Base-by-base conservation (phyloP, 306 rosid genomes). In the Ammopiptanthus mongolicus region DNA sequence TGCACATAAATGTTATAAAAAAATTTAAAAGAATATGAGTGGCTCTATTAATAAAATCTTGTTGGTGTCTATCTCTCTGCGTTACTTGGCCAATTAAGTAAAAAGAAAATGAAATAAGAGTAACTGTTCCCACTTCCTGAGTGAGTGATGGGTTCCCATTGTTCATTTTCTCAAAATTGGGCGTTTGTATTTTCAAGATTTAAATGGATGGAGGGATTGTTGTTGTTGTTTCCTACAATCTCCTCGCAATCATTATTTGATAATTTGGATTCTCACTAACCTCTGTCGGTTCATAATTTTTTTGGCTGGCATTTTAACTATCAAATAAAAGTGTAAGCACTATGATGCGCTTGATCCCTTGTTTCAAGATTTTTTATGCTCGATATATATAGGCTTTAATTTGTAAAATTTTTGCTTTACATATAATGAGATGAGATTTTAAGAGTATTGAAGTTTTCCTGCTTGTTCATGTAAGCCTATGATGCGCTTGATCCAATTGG, bases 401-500 rank as follows among this genome's bases (percentile, higher is more conserved):
- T 69, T 56, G 66, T 39, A 2, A 14, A 44, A 2, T 3, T 33
- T 13, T 19, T 31, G 8, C 44, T 39, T 31, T 59, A 14, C 22
- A 39, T 14, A 13, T 33, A 4, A 13, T 33, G 44, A 41, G 17
- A 6, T 42, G 61, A 55, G 58, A 39, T 19, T 71, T 15, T 44
- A 25, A 66, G 44, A 46, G 5, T 67, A 15, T 46, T 56, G 6
- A 74, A 19, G 5, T 39, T 81, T 34, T 65, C 8, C 37, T 53
- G 66, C 61, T 51, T 77, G 12, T 77, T 78, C 11, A 48, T 80
- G 25, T 75, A 88, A 61, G 97, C 99, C 46, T 92, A 92, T 74
- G 97, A 95, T 84, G 82, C 93, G 9, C 93, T 90, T 70, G 96
- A 95, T 87, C 97, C 97, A 74, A 86, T 77, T 44, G 99, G 99